Percentiles rank a stretch among this genome's conserved stretches.
These are phyloP conservation scores for Pyrenophora seminiperda DNA, from an alignment of 2,329 filamentous ascomycete genomes.

Conservation along the genomic window DNA sequence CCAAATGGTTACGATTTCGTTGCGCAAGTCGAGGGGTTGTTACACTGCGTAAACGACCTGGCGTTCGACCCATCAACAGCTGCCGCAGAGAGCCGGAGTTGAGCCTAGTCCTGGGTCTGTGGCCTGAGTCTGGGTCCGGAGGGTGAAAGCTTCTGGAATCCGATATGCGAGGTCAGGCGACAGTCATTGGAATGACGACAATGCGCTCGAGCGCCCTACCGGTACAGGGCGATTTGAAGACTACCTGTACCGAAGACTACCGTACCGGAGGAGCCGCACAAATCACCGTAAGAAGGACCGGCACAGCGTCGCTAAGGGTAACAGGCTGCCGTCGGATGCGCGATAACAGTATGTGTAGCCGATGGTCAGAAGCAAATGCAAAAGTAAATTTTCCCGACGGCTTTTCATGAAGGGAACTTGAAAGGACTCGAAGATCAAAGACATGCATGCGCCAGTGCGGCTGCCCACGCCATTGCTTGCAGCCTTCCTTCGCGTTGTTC, in stretches of 20 bases:
- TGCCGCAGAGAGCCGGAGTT: conserved; percentile 7
- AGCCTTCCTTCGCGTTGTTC: conserved; percentile 16
- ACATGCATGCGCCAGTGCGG: conserved; percentile 9
- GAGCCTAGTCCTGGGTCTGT: background rate
- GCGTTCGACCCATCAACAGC: conserved; percentile 11
- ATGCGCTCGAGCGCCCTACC: background rate
- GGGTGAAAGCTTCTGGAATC: background rate
- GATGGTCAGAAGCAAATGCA: background rate
- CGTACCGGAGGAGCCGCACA: conserved; percentile 1
- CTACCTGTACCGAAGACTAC: too few species aligned
- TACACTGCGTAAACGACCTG: conserved; percentile 8
- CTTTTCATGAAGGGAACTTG: too few species aligned
- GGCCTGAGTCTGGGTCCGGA: background rate
- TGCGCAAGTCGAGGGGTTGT: background rate
- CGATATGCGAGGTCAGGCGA: background rate
- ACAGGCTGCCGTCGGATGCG: background rate
- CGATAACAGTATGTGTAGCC: background rate
- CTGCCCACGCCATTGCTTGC: conserved; percentile 5
- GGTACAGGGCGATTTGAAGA: conserved; percentile 3
- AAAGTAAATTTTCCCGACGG: background rate
- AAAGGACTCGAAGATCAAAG: conserved; percentile 15
- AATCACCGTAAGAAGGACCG: conserved; percentile 3
- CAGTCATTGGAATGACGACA: background rate
- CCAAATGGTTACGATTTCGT: background rate
- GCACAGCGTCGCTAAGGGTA: background rate